Evolutionary conservation across 2,329 filamentous ascomycete species (phyloP), one percentile per base, ranked within the genome.

Genomic region (Calcarisporium arbuscula): DNA sequence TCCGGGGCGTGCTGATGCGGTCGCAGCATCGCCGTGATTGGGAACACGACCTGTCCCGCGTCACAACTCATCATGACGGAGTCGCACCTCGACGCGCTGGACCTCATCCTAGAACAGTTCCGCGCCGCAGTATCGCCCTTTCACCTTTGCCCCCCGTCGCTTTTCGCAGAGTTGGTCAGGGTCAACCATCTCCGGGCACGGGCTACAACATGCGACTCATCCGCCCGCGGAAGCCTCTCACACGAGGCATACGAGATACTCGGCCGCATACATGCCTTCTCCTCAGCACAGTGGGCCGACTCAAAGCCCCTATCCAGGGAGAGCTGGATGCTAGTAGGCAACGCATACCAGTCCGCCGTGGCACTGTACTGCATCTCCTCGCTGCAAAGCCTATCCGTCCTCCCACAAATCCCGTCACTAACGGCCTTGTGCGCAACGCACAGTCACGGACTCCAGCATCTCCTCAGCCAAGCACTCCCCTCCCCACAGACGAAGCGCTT

Each of bases 301-400:
- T 47, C 47, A 9, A 58, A 56, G 20, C 36, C 42, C 7, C 38
- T 22, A 4, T 41, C 45, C 1, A 41, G 39, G 10, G 28, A 50
- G 19, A 45, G 51, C 19, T 56, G 56, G 51, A 27, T 48, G 5
- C 42, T 59, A 8, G 28, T 60, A 17, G 54, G 46, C 11, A 40
- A 42, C 7, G 40, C 54, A n/a, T 56, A 56, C 32, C 53, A 54
- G 29, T 44, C 48, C 8, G 48, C 61, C 6, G 43, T 52, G 9
- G 43, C 50, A 11, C 28, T 64, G 5, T 64, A 62, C 43, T 60
- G 56, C 44, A 50, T 62, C 35, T 49, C 47, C 2, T 60, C 61
- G 4, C 46, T 63, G 8, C 58, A 58, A 38, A 56, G 53, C 38
- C 11, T 56, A 4, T 46, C 46, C 2, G 36, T 57, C 9, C 43